Percentiles rank a stretch among this genome's conserved stretches.
phyloP scores from a whole-genome alignment of 371 early-diverging fungal genomes.

The Lichtheimia ornata region DNA sequence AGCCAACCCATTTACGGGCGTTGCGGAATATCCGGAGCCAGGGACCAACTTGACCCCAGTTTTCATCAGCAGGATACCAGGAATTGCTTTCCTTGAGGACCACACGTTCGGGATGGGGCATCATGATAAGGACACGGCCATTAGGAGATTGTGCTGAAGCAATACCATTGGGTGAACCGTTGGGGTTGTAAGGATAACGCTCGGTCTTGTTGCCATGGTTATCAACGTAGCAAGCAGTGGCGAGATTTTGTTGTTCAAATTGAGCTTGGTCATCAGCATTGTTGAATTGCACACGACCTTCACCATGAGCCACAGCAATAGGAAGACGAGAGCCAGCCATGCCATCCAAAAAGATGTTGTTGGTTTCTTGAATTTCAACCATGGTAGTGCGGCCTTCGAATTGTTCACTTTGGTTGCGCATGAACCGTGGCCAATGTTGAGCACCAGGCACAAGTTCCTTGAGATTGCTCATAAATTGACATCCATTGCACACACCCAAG shows the following conservation, averaged over 20 bases:
- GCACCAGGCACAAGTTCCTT: conserved; percentile 82
- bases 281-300: conserved; percentile 88
- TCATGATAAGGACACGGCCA: conserved; percentile 91
- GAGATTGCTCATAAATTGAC: conserved; percentile 92
- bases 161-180: conserved; percentile 87
- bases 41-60: conserved; percentile 81
- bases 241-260: conserved; percentile 52
- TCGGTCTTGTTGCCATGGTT: conserved; percentile 75
- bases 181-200: conserved; percentile 94
- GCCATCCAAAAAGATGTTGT: conserved; percentile 78
- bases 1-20: conserved; percentile 78
- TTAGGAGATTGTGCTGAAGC: conserved; percentile 82
- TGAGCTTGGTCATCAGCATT: conserved; percentile 35
- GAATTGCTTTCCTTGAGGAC: conserved; percentile 84
- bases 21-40: conserved; percentile 86
- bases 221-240: conserved; percentile 80
- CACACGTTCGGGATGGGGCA: conserved; percentile 98
- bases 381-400: conserved; percentile 92
- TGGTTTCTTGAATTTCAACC: conserved; percentile 60
- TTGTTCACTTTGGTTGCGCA: conserved; percentile 87
- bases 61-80: conserved; percentile 72
- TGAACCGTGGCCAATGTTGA: conserved; percentile 87
- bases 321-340: conserved; percentile 93
- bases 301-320: conserved; percentile 96
- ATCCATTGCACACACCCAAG: conserved; percentile 96